These are phyloP conservation scores for Tricholoma furcatifolium DNA, from an alignment of 768 basidiomycete species.

Conservation along the genomic window DNA sequence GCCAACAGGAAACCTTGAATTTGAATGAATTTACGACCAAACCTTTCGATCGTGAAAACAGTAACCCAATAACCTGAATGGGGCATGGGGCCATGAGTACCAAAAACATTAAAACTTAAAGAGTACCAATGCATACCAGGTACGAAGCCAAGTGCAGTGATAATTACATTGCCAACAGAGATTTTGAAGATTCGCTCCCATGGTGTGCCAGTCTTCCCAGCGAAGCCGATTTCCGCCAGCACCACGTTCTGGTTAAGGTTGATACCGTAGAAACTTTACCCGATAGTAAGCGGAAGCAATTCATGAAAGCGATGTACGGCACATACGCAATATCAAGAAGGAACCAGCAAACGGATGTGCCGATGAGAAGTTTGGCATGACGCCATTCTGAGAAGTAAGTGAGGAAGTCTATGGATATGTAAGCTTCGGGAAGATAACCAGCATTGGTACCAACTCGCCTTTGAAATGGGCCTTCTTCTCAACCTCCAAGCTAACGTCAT, in stretches of 20 bases:
- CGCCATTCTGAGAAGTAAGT: constrained; percentile 72
- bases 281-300: neutral
- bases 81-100: no score
- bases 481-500: no score
- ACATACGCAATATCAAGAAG: constrained; percentile 67
- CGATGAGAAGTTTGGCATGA: constrained; percentile 65
- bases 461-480: no score
- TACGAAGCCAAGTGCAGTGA: constrained; percentile 74
- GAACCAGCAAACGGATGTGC: constrained; percentile 73
- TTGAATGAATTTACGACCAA: constrained; percentile 76
- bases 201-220: constrained; percentile 50
- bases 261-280: constrained; percentile 72
- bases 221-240: constrained; percentile 69
- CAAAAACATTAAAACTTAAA: neutral
- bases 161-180: constrained; percentile 65
- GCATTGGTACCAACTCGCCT: no score
- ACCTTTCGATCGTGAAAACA: constrained; percentile 65
- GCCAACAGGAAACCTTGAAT: constrained; percentile 70
- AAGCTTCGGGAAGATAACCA: neutral
- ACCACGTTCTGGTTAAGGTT: constrained; percentile 73
- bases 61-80: constrained; percentile 68
- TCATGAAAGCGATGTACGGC: neutral
- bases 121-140: constrained; percentile 43
- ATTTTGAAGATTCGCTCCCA: constrained; percentile 71
- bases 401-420: constrained; percentile 48